Evolutionary conservation across 257 asterid species (phyloP).

Genomic region (Craterostigma plantagineum): DNA sequence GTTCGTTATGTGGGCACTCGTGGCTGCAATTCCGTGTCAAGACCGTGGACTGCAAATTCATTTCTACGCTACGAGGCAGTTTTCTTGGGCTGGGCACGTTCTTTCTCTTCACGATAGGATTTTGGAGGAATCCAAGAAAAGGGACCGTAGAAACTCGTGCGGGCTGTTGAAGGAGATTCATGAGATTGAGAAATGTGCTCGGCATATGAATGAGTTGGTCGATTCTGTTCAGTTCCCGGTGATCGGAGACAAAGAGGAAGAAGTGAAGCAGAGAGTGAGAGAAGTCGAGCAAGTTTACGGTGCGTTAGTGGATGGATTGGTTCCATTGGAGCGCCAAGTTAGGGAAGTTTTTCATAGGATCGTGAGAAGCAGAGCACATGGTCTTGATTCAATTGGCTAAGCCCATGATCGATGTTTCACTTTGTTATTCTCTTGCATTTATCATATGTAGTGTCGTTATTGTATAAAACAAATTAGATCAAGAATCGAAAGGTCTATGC

Average conservation of each 20-base stretch:
- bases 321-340: constrained; percentile 60
- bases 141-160: constrained; percentile 48
- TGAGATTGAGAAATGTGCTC: constrained; percentile 49
- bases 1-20: constrained; percentile 84
- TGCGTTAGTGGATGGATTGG: constrained; percentile 46
- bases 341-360: constrained; percentile 71
- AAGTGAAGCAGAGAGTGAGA: constrained; percentile 38
- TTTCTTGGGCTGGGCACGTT: constrained; percentile 45
- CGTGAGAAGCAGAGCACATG: constrained; percentile 37
- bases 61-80: constrained; percentile 34
- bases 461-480: too few species aligned
- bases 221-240: constrained; percentile 47
- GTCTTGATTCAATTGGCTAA: too few species aligned
- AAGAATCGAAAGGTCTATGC: too few species aligned
- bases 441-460: too few species aligned
- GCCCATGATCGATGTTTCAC: too few species aligned
- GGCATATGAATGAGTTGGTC: constrained; percentile 36
- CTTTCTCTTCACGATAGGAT: constrained; percentile 68
- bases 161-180: constrained; percentile 86
- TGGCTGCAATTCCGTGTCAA: constrained; percentile 95
- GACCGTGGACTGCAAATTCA: constrained; percentile 84
- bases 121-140: constrained; percentile 58
- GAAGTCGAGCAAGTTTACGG: constrained; percentile 36
- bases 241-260: constrained; percentile 47
- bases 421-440: too few species aligned